A percentile compares a stretch with the other conserved stretches of the same genome.
These are phyloP conservation scores for Pseudopyricularia cyperi DNA, from an alignment of 2,329 filamentous ascomycete genomes.

Conservation along the genomic window DNA sequence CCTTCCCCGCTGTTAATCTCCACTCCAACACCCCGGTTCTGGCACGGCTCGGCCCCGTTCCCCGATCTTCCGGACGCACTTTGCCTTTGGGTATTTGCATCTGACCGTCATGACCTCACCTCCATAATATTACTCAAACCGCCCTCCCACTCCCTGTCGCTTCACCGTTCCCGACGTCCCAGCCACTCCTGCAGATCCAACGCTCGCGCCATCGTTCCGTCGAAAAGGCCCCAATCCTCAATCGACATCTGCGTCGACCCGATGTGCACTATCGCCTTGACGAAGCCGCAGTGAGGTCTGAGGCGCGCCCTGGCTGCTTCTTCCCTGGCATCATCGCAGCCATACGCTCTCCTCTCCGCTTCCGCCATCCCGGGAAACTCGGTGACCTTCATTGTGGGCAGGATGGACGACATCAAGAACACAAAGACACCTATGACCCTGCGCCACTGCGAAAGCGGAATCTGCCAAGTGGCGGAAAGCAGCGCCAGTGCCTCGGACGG, in stretches of 20 bases:
- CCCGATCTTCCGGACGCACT: no score
- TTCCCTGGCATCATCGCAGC: background rate
- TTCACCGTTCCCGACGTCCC: background rate
- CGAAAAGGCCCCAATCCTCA: conserved; percentile 5
- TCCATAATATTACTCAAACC: no score
- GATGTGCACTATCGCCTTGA: conserved; percentile 5
- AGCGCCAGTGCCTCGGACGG: conserved; percentile 23
- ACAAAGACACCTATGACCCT: conserved; percentile 27
- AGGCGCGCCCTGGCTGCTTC: background rate
- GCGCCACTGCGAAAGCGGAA: conserved; percentile 27
- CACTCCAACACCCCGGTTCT: no score
- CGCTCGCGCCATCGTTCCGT: conserved; percentile 3
- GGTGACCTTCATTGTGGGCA: conserved; percentile 18
- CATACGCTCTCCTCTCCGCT: background rate
- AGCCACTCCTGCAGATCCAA: conserved; percentile 7
- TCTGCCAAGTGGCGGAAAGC: conserved; percentile 27
- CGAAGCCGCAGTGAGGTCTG: conserved; percentile 1
- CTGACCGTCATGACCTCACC: no score
- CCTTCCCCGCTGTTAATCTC: no score
- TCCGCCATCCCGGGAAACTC: background rate
- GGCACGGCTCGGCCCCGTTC: no score
- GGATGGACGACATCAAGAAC: conserved; percentile 27
- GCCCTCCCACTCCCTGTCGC: background rate
- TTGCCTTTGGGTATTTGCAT: no score
- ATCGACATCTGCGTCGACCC: conserved; percentile 6